These are phyloP conservation scores for Ustilago nuda DNA, from an alignment of 1,284 basidiomycete genomes.

Conservation along the genomic window DNA sequence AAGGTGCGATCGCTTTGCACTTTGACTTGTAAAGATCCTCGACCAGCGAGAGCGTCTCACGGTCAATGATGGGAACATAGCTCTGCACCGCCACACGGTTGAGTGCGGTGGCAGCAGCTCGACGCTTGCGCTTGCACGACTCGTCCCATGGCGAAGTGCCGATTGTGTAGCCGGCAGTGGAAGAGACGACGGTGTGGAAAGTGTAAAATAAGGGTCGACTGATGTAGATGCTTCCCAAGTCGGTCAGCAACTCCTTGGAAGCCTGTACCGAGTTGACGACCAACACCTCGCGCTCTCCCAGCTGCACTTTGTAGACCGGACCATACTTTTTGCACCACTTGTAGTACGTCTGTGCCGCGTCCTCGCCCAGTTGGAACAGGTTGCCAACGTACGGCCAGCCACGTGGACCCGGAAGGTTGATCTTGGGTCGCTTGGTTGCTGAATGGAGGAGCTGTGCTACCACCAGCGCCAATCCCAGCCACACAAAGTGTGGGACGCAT, in stretches of 20 bases:
- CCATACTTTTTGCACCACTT: constrained; percentile 42
- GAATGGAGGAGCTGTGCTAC: constrained; percentile 23
- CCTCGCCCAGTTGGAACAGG: constrained; percentile 46
- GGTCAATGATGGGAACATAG: constrained; percentile 51
- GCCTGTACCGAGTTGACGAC: constrained; percentile 46
- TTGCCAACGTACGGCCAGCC: constrained; percentile 47
- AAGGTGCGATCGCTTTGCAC: constrained; percentile 29
- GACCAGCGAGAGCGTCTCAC: constrained; percentile 44
- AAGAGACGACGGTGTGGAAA: constrained; percentile 50
- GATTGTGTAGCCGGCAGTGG: constrained; percentile 48
- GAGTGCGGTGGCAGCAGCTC: constrained; percentile 48
- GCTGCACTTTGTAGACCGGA: constrained; percentile 43
- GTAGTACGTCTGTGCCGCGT: constrained; percentile 44
- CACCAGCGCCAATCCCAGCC: constrained; percentile 18
- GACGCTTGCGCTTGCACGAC: constrained; percentile 48
- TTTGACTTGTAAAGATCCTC: constrained; percentile 38
- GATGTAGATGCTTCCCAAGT: constrained; percentile 49
- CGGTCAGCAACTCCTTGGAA: constrained; percentile 46
- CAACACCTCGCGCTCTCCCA: constrained; percentile 46
- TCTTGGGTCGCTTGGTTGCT: constrained; percentile 22
- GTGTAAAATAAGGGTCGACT: constrained; percentile 47
- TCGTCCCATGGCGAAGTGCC: constrained; percentile 54
- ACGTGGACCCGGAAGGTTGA: constrained; percentile 35
- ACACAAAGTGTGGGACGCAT: constrained; percentile 13
- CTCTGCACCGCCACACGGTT: constrained; percentile 42